Percentiles rank a stretch among this genome's conserved stretches.
Conservation (phyloP, 129 eudicot genomes). For the Lactuca sativa region DNA sequence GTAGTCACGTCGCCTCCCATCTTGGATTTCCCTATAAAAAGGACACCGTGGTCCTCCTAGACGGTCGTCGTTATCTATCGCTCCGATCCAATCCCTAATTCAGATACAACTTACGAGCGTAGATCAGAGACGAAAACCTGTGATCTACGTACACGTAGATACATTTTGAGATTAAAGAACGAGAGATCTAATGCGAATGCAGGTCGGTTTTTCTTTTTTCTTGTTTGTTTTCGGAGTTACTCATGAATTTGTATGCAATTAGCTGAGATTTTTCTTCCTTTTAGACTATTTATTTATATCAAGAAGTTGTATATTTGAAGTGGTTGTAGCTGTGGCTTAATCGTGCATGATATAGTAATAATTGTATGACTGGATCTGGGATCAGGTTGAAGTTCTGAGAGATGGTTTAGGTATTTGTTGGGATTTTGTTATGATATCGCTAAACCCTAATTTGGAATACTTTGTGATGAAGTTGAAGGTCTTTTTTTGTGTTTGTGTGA, state of each 20-base stretch:
- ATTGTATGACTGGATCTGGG: slow-evolving; percentile 21
- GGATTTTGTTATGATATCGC: neutral
- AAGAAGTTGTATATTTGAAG: neutral
- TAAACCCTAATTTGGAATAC: slow-evolving; percentile 19
- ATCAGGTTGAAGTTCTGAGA: slow-evolving; percentile 12
- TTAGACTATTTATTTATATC: neutral
- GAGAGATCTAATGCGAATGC: slow-evolving; percentile 25
- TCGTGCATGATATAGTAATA: slow-evolving; percentile 8
- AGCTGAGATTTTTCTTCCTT: neutral
- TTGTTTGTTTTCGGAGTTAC: neutral
- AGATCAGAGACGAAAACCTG: slow-evolving; percentile 16
- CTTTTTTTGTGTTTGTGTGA: neutral
- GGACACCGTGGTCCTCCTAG: slow-evolving; percentile 18
- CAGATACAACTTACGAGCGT: slow-evolving; percentile 1
- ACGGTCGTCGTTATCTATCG: slow-evolving; percentile 1
- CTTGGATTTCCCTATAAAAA: slow-evolving; percentile 17
- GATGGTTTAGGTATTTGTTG: neutral
- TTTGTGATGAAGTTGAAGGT: neutral
- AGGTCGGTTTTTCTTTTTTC: slow-evolving; percentile 19
- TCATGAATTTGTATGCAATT: slow-evolving; percentile 10
- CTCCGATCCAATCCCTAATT: slow-evolving; percentile 33
- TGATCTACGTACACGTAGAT: slow-evolving; percentile 15
- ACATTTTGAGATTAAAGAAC: neutral
- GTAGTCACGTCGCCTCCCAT: neutral
- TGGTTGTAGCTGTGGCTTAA: neutral